phyloP scores from a whole-genome alignment of 164 flowering plant species.

The Nymphaea thermarum region DNA sequence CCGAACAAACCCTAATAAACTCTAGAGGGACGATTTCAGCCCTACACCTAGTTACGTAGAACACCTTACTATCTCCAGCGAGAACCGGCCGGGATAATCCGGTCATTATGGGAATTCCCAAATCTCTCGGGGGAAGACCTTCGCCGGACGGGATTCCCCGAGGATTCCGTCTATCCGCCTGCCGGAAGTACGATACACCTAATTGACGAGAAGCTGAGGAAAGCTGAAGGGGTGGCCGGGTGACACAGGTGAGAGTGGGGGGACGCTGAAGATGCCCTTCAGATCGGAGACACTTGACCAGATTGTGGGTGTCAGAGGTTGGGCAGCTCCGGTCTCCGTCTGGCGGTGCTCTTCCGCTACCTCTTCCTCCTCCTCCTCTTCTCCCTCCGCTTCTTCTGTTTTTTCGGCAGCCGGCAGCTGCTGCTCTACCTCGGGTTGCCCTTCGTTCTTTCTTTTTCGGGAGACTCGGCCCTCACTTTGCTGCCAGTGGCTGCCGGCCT shows the following conservation, averaged over 20 bases:
- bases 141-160: not conserved
- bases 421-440: not conserved
- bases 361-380: not conserved
- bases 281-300: conserved; percentile 8
- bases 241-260: conserved; percentile 28
- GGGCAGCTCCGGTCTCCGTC: not conserved
- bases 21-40: not conserved
- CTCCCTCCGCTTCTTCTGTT: not conserved
- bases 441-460: not conserved
- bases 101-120: not conserved
- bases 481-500: conserved; percentile 8
- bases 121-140: not conserved
- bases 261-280: conserved; percentile 26
- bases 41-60: not conserved
- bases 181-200: not conserved
- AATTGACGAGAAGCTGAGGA: conserved; percentile 12
- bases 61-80: not conserved
- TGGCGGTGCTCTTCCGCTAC: not conserved
- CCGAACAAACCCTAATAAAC: not conserved
- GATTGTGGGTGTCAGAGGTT: conserved; percentile 30
- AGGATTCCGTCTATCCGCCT: not conserved
- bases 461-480: not conserved
- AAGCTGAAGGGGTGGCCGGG: conserved; percentile 10
- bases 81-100: not conserved
- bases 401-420: not conserved